These are phyloP conservation scores for Antarctomyces pellizariae DNA, from an alignment of 495 filamentous ascomycete genomes.

Conservation along the genomic window DNA sequence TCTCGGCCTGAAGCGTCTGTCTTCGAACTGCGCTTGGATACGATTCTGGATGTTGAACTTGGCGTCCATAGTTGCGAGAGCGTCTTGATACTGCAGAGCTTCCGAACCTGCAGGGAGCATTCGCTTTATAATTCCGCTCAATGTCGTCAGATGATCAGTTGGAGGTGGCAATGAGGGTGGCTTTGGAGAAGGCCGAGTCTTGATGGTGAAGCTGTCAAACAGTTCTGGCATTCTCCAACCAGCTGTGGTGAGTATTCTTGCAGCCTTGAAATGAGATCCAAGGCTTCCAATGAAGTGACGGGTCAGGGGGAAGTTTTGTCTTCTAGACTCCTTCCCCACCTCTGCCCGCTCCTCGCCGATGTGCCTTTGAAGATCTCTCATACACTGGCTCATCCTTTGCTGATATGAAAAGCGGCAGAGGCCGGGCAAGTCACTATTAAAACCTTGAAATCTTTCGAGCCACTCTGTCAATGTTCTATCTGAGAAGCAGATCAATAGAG, in stretches of 20 bases:
- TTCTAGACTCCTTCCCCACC: slow-evolving; percentile 1
- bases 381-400: slow-evolving; percentile 2
- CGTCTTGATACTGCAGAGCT: slow-evolving; percentile 3
- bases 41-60: slow-evolving; percentile 5
- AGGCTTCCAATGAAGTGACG: slow-evolving; percentile 8
- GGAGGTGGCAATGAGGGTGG: slow-evolving; percentile 4
- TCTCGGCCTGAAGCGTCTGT: slow-evolving; percentile 6
- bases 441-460: slow-evolving; percentile 5
- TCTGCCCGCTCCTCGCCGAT: slow-evolving; percentile 4
- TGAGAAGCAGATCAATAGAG: slow-evolving; percentile 3
- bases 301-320: slow-evolving; percentile 2
- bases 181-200: slow-evolving; percentile 3
- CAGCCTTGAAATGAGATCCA: slow-evolving; percentile 8
- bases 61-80: slow-evolving; percentile 3
- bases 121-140: slow-evolving; percentile 5
- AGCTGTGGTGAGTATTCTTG: slow-evolving; percentile 4
- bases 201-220: slow-evolving; percentile 5
- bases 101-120: slow-evolving; percentile 2
- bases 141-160: slow-evolving; percentile 5
- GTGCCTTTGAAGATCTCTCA: slow-evolving; percentile 2
- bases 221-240: slow-evolving; percentile 5
- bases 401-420: slow-evolving; percentile 6
- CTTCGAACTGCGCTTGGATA: slow-evolving; percentile 1
- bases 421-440: slow-evolving; percentile 2
- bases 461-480: slow-evolving; percentile 5